phyloP scores from a whole-genome alignment of 257 asterid species.

The Pogostemon cablin region DNA sequence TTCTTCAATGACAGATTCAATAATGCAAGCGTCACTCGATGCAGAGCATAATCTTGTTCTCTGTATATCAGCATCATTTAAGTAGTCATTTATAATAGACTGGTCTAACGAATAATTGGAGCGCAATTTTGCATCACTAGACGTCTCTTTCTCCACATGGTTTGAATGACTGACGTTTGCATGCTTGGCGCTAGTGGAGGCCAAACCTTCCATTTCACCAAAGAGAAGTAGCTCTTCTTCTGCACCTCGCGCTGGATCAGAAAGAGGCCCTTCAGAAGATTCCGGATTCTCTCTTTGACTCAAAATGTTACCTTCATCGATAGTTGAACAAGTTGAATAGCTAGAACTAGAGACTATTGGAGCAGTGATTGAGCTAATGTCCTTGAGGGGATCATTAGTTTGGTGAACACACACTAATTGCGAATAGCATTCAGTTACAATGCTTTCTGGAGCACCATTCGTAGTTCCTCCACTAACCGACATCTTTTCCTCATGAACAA shows the following conservation, averaged over 20 bases:
- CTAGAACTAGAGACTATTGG: slow-evolving; percentile 36
- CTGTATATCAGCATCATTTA: slow-evolving; percentile 34
- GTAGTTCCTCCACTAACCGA: slow-evolving; percentile 32
- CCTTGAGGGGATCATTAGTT: slow-evolving; percentile 38
- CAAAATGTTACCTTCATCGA: slow-evolving; percentile 11
- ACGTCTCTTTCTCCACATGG: slow-evolving; percentile 33
- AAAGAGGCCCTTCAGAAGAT: slow-evolving; percentile 30
- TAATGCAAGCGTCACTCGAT: slow-evolving; percentile 52
- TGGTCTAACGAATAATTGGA: slow-evolving; percentile 39
- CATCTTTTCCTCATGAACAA: slow-evolving; percentile 35
- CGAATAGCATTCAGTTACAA: slow-evolving; percentile 40
- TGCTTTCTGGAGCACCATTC: slow-evolving; percentile 35
- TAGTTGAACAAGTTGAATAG: slow-evolving; percentile 36
- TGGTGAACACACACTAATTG: slow-evolving; percentile 38
- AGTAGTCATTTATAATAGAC: slow-evolving; percentile 40
- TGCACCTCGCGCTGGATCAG: slow-evolving; percentile 36
- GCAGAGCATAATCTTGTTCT: slow-evolving; percentile 44
- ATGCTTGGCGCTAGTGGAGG: slow-evolving; percentile 24
- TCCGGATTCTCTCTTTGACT: slow-evolving; percentile 31
- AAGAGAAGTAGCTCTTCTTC: slow-evolving; percentile 61
- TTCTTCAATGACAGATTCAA: slow-evolving; percentile 37
- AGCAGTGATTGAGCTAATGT: slow-evolving; percentile 34
- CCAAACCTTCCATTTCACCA: slow-evolving; percentile 59
- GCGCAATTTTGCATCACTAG: slow-evolving; percentile 35
- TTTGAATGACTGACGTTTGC: slow-evolving; percentile 31